Conservation (phyloP, 2,329 filamentous ascomycete genomes). For the Trichoderma asperellum region DNA sequence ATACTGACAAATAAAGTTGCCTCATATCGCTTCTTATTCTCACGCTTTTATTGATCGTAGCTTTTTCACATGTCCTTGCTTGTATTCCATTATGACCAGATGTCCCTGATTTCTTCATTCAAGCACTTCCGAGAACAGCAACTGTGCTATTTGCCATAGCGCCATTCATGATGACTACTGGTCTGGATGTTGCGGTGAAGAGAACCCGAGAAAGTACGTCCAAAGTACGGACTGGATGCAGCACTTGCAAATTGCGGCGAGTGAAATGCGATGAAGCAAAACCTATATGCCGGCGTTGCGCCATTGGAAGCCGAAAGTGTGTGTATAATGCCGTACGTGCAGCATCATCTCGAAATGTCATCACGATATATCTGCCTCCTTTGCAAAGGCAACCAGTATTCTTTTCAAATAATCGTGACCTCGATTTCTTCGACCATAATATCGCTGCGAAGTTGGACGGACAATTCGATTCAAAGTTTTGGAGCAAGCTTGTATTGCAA, state of each 20-base stretch:
- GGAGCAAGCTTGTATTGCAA: neutral
- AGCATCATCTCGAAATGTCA: neutral
- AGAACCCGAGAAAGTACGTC: neutral
- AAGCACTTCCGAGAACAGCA: neutral
- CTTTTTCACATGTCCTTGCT: neutral
- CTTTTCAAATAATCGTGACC: neutral
- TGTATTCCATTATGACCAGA: neutral
- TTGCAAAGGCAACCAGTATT: neutral
- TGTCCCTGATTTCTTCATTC: neutral
- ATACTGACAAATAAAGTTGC: no score
- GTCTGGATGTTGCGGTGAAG: neutral
- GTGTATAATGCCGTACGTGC: neutral
- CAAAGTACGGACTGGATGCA: neutral
- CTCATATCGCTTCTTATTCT: no score
- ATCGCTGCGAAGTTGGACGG: neutral
- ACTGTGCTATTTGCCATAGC: neutral
- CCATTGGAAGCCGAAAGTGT: neutral
- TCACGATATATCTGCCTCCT: neutral
- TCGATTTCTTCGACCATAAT: neutral
- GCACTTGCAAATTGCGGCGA: neutral
- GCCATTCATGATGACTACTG: neutral
- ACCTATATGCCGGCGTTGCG: neutral
- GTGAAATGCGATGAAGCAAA: neutral
- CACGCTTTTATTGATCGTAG: no score
- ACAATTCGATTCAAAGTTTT: neutral